Percentiles rank a stretch among this genome's conserved stretches.
These are phyloP conservation scores for Suhomyces emberorum DNA, from an alignment of 805 yeast genomes.

Conservation along the genomic window DNA sequence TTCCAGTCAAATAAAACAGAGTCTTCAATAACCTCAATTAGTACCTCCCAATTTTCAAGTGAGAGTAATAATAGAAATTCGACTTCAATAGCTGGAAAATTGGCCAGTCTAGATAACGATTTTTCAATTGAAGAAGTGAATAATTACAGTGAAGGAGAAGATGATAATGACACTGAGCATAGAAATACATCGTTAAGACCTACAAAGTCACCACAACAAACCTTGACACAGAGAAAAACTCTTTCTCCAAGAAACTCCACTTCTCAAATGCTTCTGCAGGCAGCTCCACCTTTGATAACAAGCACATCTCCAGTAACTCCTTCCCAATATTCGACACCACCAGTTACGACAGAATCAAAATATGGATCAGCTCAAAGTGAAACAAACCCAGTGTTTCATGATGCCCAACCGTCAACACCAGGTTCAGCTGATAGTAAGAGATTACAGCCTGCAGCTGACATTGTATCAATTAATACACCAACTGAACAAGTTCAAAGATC, in stretches of 20 bases:
- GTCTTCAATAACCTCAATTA: constrained; percentile 9
- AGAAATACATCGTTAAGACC: constrained; percentile 10
- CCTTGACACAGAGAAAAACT: constrained; percentile 1
- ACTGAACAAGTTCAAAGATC: constrained; percentile 1
- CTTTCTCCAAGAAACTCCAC: constrained; percentile 3
- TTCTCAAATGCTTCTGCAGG: constrained; percentile 3
- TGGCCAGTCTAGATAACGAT: constrained; percentile 16
- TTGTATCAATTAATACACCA: constrained; percentile 7
- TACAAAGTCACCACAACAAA: constrained; percentile 2
- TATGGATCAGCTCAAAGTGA: constrained; percentile 5
- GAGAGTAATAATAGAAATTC: constrained; percentile 3
- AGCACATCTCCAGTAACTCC: constrained; percentile 15
- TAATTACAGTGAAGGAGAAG: constrained; percentile 39
- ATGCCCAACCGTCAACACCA: constrained; percentile 2
- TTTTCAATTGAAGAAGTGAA: constrained; percentile 39
- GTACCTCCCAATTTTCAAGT: constrained; percentile 11
- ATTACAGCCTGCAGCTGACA: constrained; percentile 15
- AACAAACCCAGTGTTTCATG: constrained; percentile 12
- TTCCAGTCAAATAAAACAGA: constrained; percentile 15
- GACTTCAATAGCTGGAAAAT: constrained; percentile 1
- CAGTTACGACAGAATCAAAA: constrained; percentile 1
- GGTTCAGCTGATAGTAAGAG: not conserved
- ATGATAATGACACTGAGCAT: not conserved
- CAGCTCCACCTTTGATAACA: constrained; percentile 13
- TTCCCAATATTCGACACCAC: constrained; percentile 18